Conservation (phyloP, 345 rosid species). For the Physaria fendleri region DNA sequence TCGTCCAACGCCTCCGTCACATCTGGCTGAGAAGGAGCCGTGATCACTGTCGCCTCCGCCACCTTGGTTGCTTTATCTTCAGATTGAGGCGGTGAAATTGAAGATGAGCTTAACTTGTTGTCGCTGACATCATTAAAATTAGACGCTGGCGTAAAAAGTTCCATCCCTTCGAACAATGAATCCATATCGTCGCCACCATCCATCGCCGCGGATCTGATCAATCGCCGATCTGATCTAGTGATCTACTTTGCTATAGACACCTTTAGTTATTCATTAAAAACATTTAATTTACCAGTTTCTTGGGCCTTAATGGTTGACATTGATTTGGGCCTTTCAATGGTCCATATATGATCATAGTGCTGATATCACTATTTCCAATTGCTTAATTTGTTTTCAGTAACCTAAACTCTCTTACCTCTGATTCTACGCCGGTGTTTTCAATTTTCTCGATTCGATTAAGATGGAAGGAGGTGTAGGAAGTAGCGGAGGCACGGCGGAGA, state of each 20-base stretch:
- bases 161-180: conserved; percentile 92
- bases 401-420: background rate
- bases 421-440: background rate
- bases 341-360: background rate
- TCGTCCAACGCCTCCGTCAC: conserved; percentile 56
- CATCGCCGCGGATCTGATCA: conserved; percentile 18
- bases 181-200: conserved; percentile 45
- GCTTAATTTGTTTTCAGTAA: too few species aligned
- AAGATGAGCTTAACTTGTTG: conserved; percentile 1
- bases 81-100: conserved; percentile 10
- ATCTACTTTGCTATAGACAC: background rate
- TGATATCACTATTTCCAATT: conserved; percentile 7
- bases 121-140: conserved; percentile 26
- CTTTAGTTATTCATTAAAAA: background rate
- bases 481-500: conserved; percentile 14
- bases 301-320: background rate
- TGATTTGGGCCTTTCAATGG: background rate
- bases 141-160: conserved; percentile 46
- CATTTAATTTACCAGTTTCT: background rate
- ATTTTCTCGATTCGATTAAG: background rate
- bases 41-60: conserved; percentile 8
- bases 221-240: background rate
- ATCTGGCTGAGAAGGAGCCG: conserved; percentile 18
- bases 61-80: conserved; percentile 6
- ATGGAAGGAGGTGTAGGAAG: conserved; percentile 38